These are phyloP conservation scores for Teunomyces kruisii DNA, from an alignment of 805 yeast genomes.

Conservation along the genomic window DNA sequence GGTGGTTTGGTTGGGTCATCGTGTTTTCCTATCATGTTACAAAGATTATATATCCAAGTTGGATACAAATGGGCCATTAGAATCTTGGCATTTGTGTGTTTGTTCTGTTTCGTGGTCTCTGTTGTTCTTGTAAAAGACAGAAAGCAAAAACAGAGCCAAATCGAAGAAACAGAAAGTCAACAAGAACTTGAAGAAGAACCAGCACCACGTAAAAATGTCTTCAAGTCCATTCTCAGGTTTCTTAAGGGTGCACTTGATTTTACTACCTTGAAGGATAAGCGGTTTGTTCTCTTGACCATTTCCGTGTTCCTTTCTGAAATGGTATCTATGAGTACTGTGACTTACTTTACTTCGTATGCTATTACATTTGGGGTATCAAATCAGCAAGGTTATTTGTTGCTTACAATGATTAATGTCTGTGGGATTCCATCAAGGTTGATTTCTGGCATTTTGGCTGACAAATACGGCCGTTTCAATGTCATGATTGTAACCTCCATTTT, in stretches of 20 bases:
- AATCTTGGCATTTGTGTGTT: slow-evolving; percentile 46
- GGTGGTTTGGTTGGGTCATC: slow-evolving; percentile 57
- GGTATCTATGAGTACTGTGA: slow-evolving; percentile 46
- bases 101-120: slow-evolving; percentile 27
- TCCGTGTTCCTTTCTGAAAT: slow-evolving; percentile 48
- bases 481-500: slow-evolving; percentile 32
- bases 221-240: not conserved
- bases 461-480: slow-evolving; percentile 53
- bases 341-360: slow-evolving; percentile 56
- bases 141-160: not conserved
- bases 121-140: slow-evolving; percentile 6
- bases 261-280: slow-evolving; percentile 41
- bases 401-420: slow-evolving; percentile 47
- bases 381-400: slow-evolving; percentile 43
- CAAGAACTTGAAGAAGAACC: not conserved
- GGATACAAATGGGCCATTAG: slow-evolving; percentile 59
- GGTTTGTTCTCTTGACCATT: slow-evolving; percentile 42
- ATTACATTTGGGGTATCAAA: slow-evolving; percentile 46
- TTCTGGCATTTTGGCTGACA: slow-evolving; percentile 32
- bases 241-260: slow-evolving; percentile 20
- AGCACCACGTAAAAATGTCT: not conserved
- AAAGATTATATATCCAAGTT: slow-evolving; percentile 44
- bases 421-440: slow-evolving; percentile 40
- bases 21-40: slow-evolving; percentile 53
- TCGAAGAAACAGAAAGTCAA: not conserved